A percentile compares a stretch with the other conserved stretches of the same genome.
Conservation (phyloP, 148 eudicot genomes). For the Nepenthes mirabilis region DNA sequence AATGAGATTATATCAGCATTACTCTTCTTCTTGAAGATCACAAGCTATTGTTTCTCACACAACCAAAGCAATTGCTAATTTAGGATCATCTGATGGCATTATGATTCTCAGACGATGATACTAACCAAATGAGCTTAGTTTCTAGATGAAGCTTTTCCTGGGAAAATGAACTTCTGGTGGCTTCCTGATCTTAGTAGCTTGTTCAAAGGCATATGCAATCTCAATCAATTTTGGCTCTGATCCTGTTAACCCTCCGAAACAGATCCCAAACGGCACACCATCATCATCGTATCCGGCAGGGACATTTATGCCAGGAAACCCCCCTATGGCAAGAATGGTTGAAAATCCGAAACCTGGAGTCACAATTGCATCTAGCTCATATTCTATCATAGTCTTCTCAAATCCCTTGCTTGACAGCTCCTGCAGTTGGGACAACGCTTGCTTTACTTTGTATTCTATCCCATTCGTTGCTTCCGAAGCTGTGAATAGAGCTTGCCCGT, state of each 20-base stretch:
- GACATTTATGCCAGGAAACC: constrained; percentile 32
- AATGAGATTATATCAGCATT: no score
- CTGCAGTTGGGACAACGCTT: constrained; percentile 7
- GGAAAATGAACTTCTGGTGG: constrained; percentile 9
- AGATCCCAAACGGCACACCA: constrained; percentile 22
- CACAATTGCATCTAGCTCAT: constrained; percentile 39
- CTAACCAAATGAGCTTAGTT: no score
- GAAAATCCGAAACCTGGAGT: constrained; percentile 10
- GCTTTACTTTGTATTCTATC: constrained; percentile 14
- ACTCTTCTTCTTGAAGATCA: no score
- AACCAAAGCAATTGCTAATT: no score
- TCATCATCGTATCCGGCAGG: constrained; percentile 19
- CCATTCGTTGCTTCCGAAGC: constrained; percentile 34
- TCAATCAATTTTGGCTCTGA: constrained; percentile 21
- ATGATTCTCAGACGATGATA: no score
- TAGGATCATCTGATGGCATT: no score
- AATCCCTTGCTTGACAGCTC: constrained; percentile 23
- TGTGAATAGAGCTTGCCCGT: constrained; percentile 32
- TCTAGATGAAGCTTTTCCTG: no score
- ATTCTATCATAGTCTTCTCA: constrained; percentile 38
- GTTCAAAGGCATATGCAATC: constrained; percentile 28
- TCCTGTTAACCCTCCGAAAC: constrained; percentile 22
- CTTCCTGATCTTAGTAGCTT: constrained; percentile 21
- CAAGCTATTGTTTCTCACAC: no score
- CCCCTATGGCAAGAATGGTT: constrained; percentile 33